Percentiles rank a stretch among this genome's conserved stretches.
Conservation (phyloP, 1,284 basidiomycete genomes). For the Bjerkandera adusta region DNA sequence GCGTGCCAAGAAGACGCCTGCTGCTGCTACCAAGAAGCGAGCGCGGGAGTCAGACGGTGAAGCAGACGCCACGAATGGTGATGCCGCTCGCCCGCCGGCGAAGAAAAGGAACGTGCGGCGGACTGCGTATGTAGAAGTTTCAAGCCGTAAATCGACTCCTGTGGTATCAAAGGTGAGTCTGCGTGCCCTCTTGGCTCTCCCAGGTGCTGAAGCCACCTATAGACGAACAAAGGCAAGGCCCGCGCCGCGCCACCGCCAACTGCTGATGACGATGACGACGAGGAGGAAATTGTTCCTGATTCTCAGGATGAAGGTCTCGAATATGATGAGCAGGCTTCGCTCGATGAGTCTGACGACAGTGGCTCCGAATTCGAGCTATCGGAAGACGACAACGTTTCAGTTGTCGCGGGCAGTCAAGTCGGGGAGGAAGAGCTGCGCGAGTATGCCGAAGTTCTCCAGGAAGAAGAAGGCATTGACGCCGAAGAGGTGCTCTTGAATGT, state of each 20-base stretch:
- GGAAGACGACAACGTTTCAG: slow-evolving; percentile 32
- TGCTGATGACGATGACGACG: slow-evolving; percentile 21
- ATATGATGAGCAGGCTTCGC: slow-evolving; percentile 35
- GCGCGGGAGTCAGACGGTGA: slow-evolving; percentile 20
- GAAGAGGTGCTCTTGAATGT: slow-evolving; percentile 57
- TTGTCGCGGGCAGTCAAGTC: slow-evolving; percentile 21
- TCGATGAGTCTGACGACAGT: slow-evolving; percentile 52
- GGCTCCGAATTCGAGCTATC: slow-evolving; percentile 56
- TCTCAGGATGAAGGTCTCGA: slow-evolving; percentile 36
- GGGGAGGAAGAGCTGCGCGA: slow-evolving; percentile 15
- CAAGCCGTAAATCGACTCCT: not conserved
- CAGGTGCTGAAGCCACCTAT: not conserved
- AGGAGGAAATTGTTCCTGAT: slow-evolving; percentile 29
- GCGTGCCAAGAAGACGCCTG: not conserved
- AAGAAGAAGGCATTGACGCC: slow-evolving; percentile 38
- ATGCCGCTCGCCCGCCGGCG: slow-evolving; percentile 17
- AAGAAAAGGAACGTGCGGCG: slow-evolving; percentile 43
- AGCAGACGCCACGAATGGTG: slow-evolving; percentile 8
- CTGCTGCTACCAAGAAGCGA: slow-evolving; percentile 9
- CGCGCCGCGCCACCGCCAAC: slow-evolving; percentile 35
- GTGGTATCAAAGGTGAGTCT: slow-evolving; percentile 5
- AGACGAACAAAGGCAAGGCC: slow-evolving; percentile 33
- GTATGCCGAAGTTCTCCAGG: slow-evolving; percentile 17
- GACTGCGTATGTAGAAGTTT: slow-evolving; percentile 4
- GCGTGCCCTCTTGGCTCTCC: not conserved